Percentiles rank a stretch among this genome's conserved stretches.
Conservation (phyloP, 2,329 filamentous ascomycete genomes). For the Microcyclospora pomicola region DNA sequence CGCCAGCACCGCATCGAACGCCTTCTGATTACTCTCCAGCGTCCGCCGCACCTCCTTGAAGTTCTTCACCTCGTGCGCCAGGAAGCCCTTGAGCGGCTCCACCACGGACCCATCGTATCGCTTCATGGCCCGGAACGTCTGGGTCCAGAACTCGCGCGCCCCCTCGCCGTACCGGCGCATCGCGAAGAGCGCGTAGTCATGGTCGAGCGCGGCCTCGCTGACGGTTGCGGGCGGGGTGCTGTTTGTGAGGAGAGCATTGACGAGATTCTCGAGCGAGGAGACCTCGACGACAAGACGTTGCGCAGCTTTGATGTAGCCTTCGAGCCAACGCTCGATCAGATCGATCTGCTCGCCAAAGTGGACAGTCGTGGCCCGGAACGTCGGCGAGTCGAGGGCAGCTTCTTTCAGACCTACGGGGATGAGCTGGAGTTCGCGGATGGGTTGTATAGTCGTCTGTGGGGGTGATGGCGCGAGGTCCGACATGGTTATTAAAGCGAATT, state of each 20-base stretch:
- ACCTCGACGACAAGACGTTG: conserved; percentile 52
- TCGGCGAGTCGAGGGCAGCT: conserved; percentile 89
- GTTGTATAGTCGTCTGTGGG: too few relatives aligned
- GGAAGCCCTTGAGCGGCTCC: conserved; percentile 69
- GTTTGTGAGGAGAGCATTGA: conserved; percentile 62
- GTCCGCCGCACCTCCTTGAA: conserved; percentile 74
- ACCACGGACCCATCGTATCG: conserved; percentile 63
- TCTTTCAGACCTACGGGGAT: conserved; percentile 81
- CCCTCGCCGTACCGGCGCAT: conserved; percentile 76
- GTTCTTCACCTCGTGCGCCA: conserved; percentile 62
- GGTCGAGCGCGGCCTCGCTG: conserved; percentile 76
- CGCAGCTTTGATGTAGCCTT: conserved; percentile 50
- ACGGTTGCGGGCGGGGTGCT: conserved; percentile 60
- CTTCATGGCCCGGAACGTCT: conserved; percentile 58
- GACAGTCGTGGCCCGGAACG: conserved; percentile 73
- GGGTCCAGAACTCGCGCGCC: conserved; percentile 75
- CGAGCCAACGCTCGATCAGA: conserved; percentile 82
- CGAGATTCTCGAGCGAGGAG: conserved; percentile 60
- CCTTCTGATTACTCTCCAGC: conserved; percentile 68
- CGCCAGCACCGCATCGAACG: conserved; percentile 67
- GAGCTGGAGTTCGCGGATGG: conserved; percentile 8
- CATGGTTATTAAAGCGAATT: too few relatives aligned
- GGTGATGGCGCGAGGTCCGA: too few relatives aligned
- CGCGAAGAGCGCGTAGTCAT: conserved; percentile 84
- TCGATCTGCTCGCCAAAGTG: conserved; percentile 92